These are phyloP conservation scores for Dioszegia hungarica DNA, from an alignment of 768 basidiomycete genomes.

Conservation along the genomic window DNA sequence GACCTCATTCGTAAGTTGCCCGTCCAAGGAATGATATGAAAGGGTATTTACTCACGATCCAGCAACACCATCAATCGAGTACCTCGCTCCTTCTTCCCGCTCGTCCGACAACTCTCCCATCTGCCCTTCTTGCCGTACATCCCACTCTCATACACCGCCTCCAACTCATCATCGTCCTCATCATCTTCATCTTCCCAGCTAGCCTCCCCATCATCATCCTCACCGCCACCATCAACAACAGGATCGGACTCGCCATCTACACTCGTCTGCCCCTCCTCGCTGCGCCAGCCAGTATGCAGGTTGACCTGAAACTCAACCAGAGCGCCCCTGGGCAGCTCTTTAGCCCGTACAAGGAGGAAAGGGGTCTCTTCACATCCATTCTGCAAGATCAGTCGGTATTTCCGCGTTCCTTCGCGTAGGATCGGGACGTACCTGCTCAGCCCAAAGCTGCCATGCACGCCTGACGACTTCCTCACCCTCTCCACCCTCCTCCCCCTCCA, in stretches of 20 bases:
- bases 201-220: too few relatives aligned
- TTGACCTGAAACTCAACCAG: conserved; percentile 51
- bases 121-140: background rate
- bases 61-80: conserved; percentile 17
- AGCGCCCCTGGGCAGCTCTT: conserved; percentile 48
- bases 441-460: conserved; percentile 38
- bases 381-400: conserved; percentile 10
- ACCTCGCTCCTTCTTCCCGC: conserved; percentile 5
- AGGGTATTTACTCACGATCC: background rate
- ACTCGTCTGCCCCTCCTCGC: background rate
- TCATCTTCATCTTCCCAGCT: conserved; percentile 28
- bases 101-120: conserved; percentile 21
- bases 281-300: conserved; percentile 40
- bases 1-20: too few relatives aligned
- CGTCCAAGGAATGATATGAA: too few relatives aligned
- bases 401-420: background rate
- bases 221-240: too few relatives aligned
- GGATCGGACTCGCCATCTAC: conserved; percentile 1
- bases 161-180: conserved; percentile 24
- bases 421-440: conserved; percentile 13
- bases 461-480: conserved; percentile 22
- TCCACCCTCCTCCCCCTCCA: conserved; percentile 10
- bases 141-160: conserved; percentile 5
- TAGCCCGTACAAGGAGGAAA: conserved; percentile 44
- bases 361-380: conserved; percentile 26